Evolutionary conservation across 768 basidiomycete species (phyloP), one percentile per base, ranked within the genome.

Genomic region (Lentinula guzmanii): DNA sequence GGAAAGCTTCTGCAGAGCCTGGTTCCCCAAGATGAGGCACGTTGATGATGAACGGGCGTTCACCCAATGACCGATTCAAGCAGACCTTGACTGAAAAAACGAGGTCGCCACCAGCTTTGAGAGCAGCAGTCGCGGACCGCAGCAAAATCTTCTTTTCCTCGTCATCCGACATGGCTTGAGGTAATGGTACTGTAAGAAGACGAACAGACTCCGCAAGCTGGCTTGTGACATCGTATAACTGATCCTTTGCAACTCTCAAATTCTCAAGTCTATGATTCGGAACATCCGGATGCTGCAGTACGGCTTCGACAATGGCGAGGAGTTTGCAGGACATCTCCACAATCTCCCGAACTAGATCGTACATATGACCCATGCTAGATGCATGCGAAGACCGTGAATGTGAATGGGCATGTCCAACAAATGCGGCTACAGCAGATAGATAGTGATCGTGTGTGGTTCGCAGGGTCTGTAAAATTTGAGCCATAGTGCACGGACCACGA

Each of bases 341-440:
- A 52, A 95, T 90, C 74, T 96, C 93, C 56, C 90, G 85, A n/a
- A 95, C 93, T 58, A 98, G 84, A 66, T 98, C 95, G 69, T 97
- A 95, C 73, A 98, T 81, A 66, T 94, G 90, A 1, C 93, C 95
- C 15, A 94, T 95, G 63, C 89, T 93, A 5, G 93, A 92, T 0
- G 96, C 93, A 73, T 98, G 95, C 33, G 92, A 92, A 43, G 84
- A 80, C 50, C 92, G 87, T 21, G 91, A 88, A 77, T 98, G 92
- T 15, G 92, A 91, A 68, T 98, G 96, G 1, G 94, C 91, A 70
- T 98, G 95, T 1, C 95, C 96, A 67, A 99, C 97, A 72, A 99
- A 95, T 5, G 95, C 96, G 21, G 97, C 95, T 69, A 97, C 93
- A 18, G 93, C 91, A 4, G 93, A 96, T 10, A 98, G 79, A 67